Base-by-base conservation (phyloP, 75 land plant species). In the Ceratopteris richardii region DNA sequence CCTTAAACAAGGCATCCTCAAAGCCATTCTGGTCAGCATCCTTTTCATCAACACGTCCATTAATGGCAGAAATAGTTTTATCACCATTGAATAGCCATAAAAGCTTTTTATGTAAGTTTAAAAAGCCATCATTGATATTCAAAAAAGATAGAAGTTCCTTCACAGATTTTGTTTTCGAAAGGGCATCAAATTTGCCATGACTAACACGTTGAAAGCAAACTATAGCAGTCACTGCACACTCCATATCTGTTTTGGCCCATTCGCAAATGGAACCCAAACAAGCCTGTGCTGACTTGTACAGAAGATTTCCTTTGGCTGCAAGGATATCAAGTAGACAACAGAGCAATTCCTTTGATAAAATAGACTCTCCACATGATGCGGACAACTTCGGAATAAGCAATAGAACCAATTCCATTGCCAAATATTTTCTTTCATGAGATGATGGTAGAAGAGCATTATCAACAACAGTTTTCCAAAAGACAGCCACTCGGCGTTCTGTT, bases 341-440 rank as follows among this genome's bases (percentile, higher is more conserved):
- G 12, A 86, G 80, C 68, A 94, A 54, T 68, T 66, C 79, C 51
- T 77, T 52, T 1, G 98, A 90, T 12, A 90, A 37, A 39, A 86
- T 65, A 62, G 75, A 68, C 2, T 69, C 59, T 20, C 75, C 62
- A 61, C 64, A 77, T 19, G 78, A 77, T 39, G 69, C 62, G 29
- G 90, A 81, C 46, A 94, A 47, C 60, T 74, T 74, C 20, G 85
- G 90, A 0, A 94, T 76, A 17, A 90, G 51, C 58, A 90, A 75
- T 29, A 68, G 77, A 47, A 90, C 41, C 51, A 94, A 54, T 44
- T 89, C 76, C 74, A 94, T 77, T 40, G 88, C 98, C 65, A 94
- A 69, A 63, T 78, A 80, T 29, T 94, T 94, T 22, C 98, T 79
- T 28, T 90, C 98, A 76, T 94, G 98, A 53, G 98, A 94, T 44